These are phyloP conservation scores for Xylaria sp. DNA, from an alignment of 2,329 filamentous ascomycete genomes.

Conservation along the genomic window DNA sequence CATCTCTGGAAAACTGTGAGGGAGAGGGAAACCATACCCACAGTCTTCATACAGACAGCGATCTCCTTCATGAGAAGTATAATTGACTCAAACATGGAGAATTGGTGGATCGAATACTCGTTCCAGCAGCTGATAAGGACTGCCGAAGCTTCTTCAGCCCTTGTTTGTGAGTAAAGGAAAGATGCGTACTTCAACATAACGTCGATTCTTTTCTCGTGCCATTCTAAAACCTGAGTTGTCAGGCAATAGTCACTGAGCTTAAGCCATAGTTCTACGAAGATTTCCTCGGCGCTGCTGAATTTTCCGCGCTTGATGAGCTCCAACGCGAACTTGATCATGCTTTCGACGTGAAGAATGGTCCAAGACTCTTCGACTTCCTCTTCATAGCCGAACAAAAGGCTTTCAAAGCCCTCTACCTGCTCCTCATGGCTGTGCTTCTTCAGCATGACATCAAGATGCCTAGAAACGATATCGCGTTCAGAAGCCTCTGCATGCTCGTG, in stretches of 20 bases:
- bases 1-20: conserved; percentile 36
- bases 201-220: conserved; percentile 37
- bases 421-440: conserved; percentile 26
- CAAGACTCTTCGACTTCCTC: conserved; percentile 32
- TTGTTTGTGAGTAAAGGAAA: conserved; percentile 30
- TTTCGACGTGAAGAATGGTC: conserved; percentile 31
- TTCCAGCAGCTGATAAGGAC: conserved; percentile 36
- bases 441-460: conserved; percentile 31
- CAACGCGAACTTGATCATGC: conserved; percentile 26
- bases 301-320: conserved; percentile 28
- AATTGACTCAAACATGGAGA: conserved; percentile 36
- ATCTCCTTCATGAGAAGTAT: conserved; percentile 32
- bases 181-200: conserved; percentile 34
- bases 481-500: background rate
- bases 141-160: conserved; percentile 31
- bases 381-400: conserved; percentile 32
- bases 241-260: conserved; percentile 34
- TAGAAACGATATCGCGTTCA: conserved; percentile 15
- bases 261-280: conserved; percentile 35
- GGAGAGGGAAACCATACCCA: conserved; percentile 31
- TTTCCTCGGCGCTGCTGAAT: conserved; percentile 32
- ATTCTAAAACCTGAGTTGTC: conserved; percentile 14
- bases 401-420: conserved; percentile 30
- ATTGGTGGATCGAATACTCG: conserved; percentile 35
- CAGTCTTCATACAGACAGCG: conserved; percentile 25